These are phyloP conservation scores for Rhodotorula graminis DNA, from an alignment of 768 basidiomycete genomes.

Conservation along the genomic window DNA sequence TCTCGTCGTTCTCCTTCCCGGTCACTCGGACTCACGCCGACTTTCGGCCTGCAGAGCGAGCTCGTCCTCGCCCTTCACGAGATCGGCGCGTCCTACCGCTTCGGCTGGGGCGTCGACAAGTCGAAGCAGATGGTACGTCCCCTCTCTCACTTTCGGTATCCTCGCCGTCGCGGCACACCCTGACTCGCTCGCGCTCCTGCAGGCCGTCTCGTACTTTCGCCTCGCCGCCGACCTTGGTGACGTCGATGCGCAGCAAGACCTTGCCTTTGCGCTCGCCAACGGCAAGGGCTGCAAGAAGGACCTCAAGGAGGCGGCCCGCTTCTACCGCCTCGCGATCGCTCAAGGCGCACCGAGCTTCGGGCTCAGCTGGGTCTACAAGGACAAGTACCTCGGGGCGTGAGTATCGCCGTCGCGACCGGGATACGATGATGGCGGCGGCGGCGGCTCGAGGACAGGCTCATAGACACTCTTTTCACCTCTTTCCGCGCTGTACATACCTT, in stretches of 20 bases:
- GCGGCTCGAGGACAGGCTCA: neutral
- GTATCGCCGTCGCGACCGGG: no score
- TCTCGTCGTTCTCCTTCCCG: neutral
- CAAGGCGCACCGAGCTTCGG: conserved; percentile 34
- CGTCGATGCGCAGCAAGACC: conserved; percentile 76
- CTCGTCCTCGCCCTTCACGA: conserved; percentile 85
- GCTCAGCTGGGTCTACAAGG: conserved; percentile 60
- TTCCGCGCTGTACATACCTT: neutral
- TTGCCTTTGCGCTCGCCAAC: conserved; percentile 78
- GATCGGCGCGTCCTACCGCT: conserved; percentile 86
- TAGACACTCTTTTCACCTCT: neutral
- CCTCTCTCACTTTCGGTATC: no score
- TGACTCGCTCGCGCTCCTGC: neutral
- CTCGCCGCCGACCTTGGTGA: conserved; percentile 81
- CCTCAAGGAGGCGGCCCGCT: conserved; percentile 72
- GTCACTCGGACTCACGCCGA: neutral
- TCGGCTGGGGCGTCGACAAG: conserved; percentile 81
- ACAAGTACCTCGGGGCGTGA: conserved; percentile 57
- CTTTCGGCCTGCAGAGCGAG: conserved; percentile 55
- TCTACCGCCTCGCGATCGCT: conserved; percentile 76
- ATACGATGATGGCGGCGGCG: no score
- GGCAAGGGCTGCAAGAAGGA: conserved; percentile 87
- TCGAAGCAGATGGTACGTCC: conserved; percentile 68
- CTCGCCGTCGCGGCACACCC: neutral
- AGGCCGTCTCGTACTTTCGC: conserved; percentile 58